Percentiles rank a stretch among this genome's conserved stretches.
Evolutionary conservation across 148 eudicot species (phyloP).

Genomic region (Fagopyrum homotropicum): DNA sequence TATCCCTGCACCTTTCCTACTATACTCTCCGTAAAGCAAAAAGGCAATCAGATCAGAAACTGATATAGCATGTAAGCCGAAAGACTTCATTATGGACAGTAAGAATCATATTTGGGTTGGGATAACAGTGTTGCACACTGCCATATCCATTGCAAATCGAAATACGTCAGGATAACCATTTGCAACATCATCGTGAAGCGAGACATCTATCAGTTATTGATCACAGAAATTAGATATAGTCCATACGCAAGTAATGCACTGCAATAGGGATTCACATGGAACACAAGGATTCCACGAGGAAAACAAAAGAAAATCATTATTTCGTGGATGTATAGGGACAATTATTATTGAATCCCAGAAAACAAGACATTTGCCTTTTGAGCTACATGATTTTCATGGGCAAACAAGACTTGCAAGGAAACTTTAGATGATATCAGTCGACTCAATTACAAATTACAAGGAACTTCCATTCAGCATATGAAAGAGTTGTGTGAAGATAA

Average conservation of each 20-base stretch:
- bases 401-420: no score
- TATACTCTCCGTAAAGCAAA: conserved; percentile 6
- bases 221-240: conserved; percentile 14
- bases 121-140: conserved; percentile 83
- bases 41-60: conserved; percentile 11
- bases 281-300: no score
- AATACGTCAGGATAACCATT: conserved; percentile 58
- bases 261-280: no score
- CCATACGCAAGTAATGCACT: neutral
- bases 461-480: no score
- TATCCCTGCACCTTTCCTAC: conserved; percentile 64
- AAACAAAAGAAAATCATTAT: no score
- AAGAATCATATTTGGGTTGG: conserved; percentile 60
- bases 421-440: no score
- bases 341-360: no score
- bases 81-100: neutral
- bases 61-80: neutral
- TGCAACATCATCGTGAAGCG: conserved; percentile 60
- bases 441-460: no score
- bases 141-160: conserved; percentile 75
- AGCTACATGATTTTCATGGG: no score
- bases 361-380: no score
- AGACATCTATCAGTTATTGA: conserved; percentile 44
- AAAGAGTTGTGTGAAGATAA: no score
- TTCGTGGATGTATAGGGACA: no score